Percentiles rank a stretch among this genome's conserved stretches.
Evolutionary conservation across 1,139 yeast genomes (phyloP).

Genomic region (Pichia sp.): DNA sequence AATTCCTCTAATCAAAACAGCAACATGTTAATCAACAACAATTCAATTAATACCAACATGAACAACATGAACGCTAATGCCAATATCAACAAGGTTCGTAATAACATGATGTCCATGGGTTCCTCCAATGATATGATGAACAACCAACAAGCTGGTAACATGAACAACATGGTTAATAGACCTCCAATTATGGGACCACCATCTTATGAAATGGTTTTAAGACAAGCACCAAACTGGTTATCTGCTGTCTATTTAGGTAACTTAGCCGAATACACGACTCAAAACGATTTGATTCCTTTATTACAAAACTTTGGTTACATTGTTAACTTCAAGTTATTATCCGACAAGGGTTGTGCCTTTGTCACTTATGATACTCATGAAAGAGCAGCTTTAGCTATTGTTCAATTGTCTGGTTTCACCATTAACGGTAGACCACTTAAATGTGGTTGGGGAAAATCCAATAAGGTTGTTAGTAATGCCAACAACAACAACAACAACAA

Average conservation of each 20-base stretch:
- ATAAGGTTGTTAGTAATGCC: constrained; percentile 12
- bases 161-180: constrained; percentile 9
- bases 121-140: constrained; percentile 15
- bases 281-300: constrained; percentile 71
- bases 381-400: constrained; percentile 85
- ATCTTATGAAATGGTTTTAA: constrained; percentile 61
- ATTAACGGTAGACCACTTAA: constrained; percentile 78
- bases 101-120: constrained; percentile 16
- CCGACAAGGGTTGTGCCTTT: constrained; percentile 83
- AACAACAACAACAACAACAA: no score
- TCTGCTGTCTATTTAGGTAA: constrained; percentile 91
- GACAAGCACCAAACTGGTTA: constrained; percentile 81
- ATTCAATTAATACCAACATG: background rate
- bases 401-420: constrained; percentile 71
- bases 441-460: constrained; percentile 78
- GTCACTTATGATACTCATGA: constrained; percentile 86
- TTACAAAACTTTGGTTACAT: constrained; percentile 80
- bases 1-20: constrained; percentile 8
- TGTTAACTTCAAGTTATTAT: constrained; percentile 76
- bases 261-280: constrained; percentile 73
- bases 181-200: constrained; percentile 28
- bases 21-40: constrained; percentile 4
- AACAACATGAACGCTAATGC: no score
- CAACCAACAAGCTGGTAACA: constrained; percentile 6
- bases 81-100: constrained; percentile 1